These are phyloP conservation scores for Cordyceps pruinosa DNA, from an alignment of 2,329 filamentous ascomycete species.

Conservation along the genomic window DNA sequence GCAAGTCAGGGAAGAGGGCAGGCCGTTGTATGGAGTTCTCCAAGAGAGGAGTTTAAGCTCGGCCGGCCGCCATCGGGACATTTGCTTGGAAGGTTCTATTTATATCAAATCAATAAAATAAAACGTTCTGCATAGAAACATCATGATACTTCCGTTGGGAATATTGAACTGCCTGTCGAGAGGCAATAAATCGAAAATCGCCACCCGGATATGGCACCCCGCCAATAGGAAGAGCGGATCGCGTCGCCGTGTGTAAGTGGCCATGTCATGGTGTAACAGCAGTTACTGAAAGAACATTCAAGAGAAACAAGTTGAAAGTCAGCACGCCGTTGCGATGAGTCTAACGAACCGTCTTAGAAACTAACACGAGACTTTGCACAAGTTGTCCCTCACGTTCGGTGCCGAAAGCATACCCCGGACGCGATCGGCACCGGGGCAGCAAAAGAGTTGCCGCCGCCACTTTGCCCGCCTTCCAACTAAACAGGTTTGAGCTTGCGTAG, in stretches of 20 bases:
- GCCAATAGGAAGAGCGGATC: neutral
- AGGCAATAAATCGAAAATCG: neutral
- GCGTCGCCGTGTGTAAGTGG: neutral
- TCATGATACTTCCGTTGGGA: too few species aligned
- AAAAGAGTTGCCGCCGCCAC: neutral
- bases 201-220: constrained; percentile 3
- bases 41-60: neutral
- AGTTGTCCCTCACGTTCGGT: neutral
- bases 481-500: constrained; percentile 7
- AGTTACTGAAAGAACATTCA: neutral
- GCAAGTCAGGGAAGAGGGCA: neutral
- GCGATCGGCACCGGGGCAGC: neutral
- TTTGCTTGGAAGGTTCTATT: too few species aligned
- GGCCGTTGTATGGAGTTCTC: constrained; percentile 8
- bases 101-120: neutral
- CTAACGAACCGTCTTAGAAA: neutral
- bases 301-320: neutral
- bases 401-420: neutral
- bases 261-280: neutral
- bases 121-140: neutral
- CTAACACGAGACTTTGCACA: neutral
- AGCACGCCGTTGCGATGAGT: too few species aligned
- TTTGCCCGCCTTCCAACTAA: neutral
- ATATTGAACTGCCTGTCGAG: too few species aligned
- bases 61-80: neutral